These are phyloP conservation scores for Nymphaea colorata DNA, from an alignment of 164 flowering plant genomes.

Conservation along the genomic window DNA sequence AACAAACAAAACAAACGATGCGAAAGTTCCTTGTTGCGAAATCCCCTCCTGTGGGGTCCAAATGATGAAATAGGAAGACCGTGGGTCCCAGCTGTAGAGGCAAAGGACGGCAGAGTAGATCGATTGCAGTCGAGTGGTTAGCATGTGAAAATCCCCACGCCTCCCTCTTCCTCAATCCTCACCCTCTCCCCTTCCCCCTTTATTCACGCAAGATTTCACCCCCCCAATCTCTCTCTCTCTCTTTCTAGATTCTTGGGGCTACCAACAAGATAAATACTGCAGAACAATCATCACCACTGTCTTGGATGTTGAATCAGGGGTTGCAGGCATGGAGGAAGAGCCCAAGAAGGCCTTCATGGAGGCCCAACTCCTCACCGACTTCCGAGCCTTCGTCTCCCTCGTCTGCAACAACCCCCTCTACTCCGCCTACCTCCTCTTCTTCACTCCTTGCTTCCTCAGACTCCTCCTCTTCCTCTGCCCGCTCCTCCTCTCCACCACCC, in stretches of 20 bases:
- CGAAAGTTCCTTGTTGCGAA: no score
- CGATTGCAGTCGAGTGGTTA: not conserved
- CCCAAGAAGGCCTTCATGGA: conserved; percentile 18
- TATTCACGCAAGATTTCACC: not conserved
- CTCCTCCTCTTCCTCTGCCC: conserved; percentile 64
- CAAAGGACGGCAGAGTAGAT: not conserved
- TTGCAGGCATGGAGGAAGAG: conserved; percentile 15
- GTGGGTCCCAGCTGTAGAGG: not conserved
- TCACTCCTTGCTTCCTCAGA: conserved; percentile 62
- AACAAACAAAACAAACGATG: no score
- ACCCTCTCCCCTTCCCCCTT: not conserved
- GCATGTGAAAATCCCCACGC: not conserved
- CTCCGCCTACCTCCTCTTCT: conserved; percentile 67
- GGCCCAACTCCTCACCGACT: conserved; percentile 24
- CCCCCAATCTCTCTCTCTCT: conserved; percentile 1
- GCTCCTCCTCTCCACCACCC: conserved; percentile 62
- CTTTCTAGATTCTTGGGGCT: not conserved
- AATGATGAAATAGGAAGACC: not conserved
- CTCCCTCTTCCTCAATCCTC: not conserved
- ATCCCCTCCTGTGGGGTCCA: not conserved
- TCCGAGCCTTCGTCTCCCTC: conserved; percentile 25
- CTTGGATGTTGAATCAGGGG: not conserved
- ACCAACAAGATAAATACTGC: not conserved
- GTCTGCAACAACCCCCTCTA: conserved; percentile 54
- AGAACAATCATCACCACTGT: not conserved